Percentiles rank a stretch among this genome's conserved stretches.
phyloP scores from a whole-genome alignment of 768 basidiomycete species.

The Gloeostereum incarnatum region DNA sequence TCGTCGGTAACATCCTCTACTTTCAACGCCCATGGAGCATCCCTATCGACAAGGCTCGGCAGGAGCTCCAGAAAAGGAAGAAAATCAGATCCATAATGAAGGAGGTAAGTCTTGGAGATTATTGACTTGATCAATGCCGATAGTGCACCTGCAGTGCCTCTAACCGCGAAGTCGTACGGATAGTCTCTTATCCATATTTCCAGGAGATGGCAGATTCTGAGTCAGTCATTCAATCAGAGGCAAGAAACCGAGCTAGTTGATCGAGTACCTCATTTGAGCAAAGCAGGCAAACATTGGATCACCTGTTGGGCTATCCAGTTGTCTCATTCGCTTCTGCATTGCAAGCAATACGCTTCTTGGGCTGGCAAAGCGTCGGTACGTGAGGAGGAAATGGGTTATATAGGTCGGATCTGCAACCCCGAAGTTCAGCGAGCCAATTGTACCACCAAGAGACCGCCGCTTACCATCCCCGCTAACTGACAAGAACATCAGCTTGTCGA shows the following conservation, averaged over 20 bases:
- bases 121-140: slow-evolving; percentile 73
- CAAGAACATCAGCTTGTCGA: slow-evolving; percentile 77
- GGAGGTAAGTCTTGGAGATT: slow-evolving; percentile 67
- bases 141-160: slow-evolving; percentile 63
- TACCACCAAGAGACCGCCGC: slow-evolving; percentile 5
- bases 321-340: slow-evolving; percentile 82
- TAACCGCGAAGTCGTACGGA: slow-evolving; percentile 73
- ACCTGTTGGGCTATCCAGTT: slow-evolving; percentile 58
- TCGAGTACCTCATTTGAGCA: slow-evolving; percentile 72
- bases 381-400: slow-evolving; percentile 73
- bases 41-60: slow-evolving; percentile 53
- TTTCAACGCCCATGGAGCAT: slow-evolving; percentile 69
- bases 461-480: slow-evolving; percentile 79
- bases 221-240: slow-evolving; percentile 6
- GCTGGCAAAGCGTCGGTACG: slow-evolving; percentile 75
- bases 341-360: slow-evolving; percentile 75
- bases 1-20: slow-evolving; percentile 47
- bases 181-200: slow-evolving; percentile 73
- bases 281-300: slow-evolving; percentile 85
- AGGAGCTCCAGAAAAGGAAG: slow-evolving; percentile 71
- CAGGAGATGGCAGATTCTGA: slow-evolving; percentile 71
- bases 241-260: slow-evolving; percentile 5
- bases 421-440: background rate
- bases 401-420: slow-evolving; percentile 56
- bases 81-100: slow-evolving; percentile 81